These are phyloP conservation scores for Magnusiomyces suaveolens DNA, from an alignment of 1,139 yeast species.

Conservation along the genomic window DNA sequence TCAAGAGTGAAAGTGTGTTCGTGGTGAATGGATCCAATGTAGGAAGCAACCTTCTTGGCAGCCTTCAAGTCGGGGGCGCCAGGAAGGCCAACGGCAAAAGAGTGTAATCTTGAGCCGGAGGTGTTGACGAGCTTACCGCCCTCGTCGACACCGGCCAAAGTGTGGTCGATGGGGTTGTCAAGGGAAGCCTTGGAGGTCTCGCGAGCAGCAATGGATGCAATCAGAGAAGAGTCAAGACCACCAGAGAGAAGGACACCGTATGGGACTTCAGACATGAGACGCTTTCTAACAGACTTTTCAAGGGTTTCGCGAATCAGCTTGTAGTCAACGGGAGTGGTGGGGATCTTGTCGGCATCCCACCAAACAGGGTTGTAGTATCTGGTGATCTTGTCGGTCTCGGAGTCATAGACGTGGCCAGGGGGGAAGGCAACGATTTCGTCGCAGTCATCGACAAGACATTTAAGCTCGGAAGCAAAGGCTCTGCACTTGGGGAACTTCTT, in stretches of 20 bases:
- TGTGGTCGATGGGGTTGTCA: conserved; percentile 38
- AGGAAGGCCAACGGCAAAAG: conserved; percentile 94
- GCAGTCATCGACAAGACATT: conserved; percentile 89
- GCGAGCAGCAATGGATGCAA: conserved; percentile 94
- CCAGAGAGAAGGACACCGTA: conserved; percentile 95
- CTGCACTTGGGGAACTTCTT: conserved; percentile 63
- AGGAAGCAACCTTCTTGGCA: conserved; percentile 87
- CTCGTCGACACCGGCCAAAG: conserved; percentile 87
- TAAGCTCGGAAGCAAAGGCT: conserved; percentile 87
- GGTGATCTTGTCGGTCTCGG: conserved; percentile 71
- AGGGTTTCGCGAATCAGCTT: conserved; percentile 63
- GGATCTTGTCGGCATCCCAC: conserved; percentile 77
- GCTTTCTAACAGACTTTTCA: conserved; percentile 94
- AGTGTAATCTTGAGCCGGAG: conserved; percentile 83
- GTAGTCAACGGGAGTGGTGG: conserved; percentile 66
- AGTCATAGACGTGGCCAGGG: conserved; percentile 96
- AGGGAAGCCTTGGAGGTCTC: conserved; percentile 76
- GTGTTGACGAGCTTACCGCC: conserved; percentile 63
- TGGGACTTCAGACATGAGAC: conserved; percentile 98
- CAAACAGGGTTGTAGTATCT: conserved; percentile 88
- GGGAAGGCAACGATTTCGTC: conserved; percentile 91
- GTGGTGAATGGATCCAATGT: conserved; percentile 92
- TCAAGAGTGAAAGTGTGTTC: conserved; percentile 94
- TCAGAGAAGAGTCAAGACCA: conserved; percentile 91
- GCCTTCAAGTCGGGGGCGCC: conserved; percentile 97